These are phyloP conservation scores for Arthrobotrys sphaeroides DNA, from an alignment of 2,329 filamentous ascomycete genomes.

Conservation along the genomic window DNA sequence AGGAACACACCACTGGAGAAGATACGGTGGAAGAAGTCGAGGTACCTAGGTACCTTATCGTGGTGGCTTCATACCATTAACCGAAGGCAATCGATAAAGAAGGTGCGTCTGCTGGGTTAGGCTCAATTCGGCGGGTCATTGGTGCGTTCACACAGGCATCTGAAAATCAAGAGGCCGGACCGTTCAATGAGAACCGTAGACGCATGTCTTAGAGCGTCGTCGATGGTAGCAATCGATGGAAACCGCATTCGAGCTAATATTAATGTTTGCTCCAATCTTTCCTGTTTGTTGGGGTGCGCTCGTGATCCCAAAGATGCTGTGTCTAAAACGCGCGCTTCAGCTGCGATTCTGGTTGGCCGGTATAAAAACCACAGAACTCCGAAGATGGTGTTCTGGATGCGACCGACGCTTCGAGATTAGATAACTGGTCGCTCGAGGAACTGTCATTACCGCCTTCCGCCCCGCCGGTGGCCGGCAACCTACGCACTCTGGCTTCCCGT, in stretches of 20 bases:
- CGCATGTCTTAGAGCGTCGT: constrained; percentile 52
- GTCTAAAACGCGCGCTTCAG: constrained; percentile 52
- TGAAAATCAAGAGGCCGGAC: constrained; percentile 32
- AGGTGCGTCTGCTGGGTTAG: constrained; percentile 36
- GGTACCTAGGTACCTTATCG: constrained; percentile 51
- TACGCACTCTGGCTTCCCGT: constrained; percentile 24
- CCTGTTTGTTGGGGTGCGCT: constrained; percentile 34
- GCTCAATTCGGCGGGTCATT: constrained; percentile 41
- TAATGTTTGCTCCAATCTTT: constrained; percentile 54
- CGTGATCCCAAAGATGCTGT: constrained; percentile 46
- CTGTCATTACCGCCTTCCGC: constrained; percentile 29
- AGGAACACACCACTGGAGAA: constrained; percentile 33
- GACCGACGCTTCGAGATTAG: constrained; percentile 11
- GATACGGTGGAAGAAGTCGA: constrained; percentile 19
- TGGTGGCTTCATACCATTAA: constrained; percentile 36
- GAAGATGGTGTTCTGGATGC: constrained; percentile 41
- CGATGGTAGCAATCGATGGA: constrained; percentile 36
- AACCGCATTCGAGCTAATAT: constrained; percentile 30
- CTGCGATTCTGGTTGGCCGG: constrained; percentile 39
- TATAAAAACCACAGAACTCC: constrained; percentile 22
- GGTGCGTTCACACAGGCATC: constrained; percentile 4
- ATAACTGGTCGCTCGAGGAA: constrained; percentile 30
- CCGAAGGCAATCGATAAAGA: constrained; percentile 52
- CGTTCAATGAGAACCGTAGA: constrained; percentile 27
- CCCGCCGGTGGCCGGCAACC: constrained; percentile 27